Evolutionary conservation across 768 basidiomycete genomes (phyloP).

Genomic region (Omphalotus guepiniiformis): DNA sequence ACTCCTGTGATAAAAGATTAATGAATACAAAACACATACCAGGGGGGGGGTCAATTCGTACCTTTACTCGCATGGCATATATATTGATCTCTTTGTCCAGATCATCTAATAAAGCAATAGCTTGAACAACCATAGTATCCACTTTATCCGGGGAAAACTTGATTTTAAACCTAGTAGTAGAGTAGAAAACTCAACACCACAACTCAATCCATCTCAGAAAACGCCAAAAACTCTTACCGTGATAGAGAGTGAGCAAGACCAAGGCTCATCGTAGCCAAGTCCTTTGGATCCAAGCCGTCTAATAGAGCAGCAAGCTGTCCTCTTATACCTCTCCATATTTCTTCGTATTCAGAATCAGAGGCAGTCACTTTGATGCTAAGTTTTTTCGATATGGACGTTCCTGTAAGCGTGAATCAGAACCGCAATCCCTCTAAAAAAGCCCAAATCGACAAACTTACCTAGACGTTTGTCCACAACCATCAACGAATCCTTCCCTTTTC

Average conservation of each 20-base stretch:
- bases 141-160: constrained; percentile 99
- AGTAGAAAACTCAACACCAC: background rate
- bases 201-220: too few relatives aligned
- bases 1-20: constrained; percentile 60
- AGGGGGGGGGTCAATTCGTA: constrained; percentile 28
- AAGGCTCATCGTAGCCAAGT: constrained; percentile 95
- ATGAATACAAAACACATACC: background rate
- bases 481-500: constrained; percentile 81
- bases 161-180: constrained; percentile 77
- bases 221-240: constrained; percentile 47
- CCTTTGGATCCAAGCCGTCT: constrained; percentile 89
- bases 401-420: constrained; percentile 32
- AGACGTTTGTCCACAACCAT: constrained; percentile 89
- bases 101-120: constrained; percentile 95
- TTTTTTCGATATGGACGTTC: constrained; percentile 87
- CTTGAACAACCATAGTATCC: constrained; percentile 99
- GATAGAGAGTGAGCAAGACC: constrained; percentile 97
- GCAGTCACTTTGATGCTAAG: constrained; percentile 84
- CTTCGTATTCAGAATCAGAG: constrained; percentile 51
- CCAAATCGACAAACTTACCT: constrained; percentile 46
- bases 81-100: constrained; percentile 99
- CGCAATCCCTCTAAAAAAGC: background rate
- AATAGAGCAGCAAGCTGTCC: constrained; percentile 82
- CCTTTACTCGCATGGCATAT: constrained; percentile 98
- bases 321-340: constrained; percentile 95